These are phyloP conservation scores for Elaeagnus macrophylla DNA, from an alignment of 306 rosid genomes.

Conservation along the genomic window DNA sequence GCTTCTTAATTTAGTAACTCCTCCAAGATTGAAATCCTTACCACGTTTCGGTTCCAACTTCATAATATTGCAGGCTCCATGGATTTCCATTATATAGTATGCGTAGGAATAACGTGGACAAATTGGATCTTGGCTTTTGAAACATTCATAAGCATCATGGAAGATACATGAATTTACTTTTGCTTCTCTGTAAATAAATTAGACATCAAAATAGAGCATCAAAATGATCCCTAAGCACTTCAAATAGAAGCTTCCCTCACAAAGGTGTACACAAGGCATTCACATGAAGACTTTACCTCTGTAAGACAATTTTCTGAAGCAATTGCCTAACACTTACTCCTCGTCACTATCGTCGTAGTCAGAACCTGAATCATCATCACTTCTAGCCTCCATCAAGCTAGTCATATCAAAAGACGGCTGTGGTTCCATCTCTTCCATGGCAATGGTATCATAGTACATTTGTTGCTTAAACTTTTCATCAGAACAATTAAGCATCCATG, in stretches of 20 bases:
- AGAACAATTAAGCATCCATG: conserved; percentile 94
- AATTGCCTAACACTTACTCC: conserved; percentile 23
- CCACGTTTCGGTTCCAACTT: no score
- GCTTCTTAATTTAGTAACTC: no score
- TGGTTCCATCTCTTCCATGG: conserved; percentile 86
- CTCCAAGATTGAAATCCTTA: no score
- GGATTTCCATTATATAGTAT: no score
- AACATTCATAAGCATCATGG: no score
- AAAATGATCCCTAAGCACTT: conserved; percentile 3
- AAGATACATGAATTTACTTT: no score
- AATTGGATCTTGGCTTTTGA: no score
- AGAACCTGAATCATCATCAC: conserved; percentile 54
- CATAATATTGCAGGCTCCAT: no score
- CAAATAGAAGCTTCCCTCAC: conserved; percentile 18
- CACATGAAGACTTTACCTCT: conserved; percentile 11
- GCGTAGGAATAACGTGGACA: no score
- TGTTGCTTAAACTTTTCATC: conserved; percentile 80
- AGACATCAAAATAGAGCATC: neutral
- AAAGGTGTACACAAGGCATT: conserved; percentile 12
- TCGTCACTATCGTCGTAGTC: conserved; percentile 57
- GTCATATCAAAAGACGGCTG: conserved; percentile 64
- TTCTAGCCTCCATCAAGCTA: conserved; percentile 56
- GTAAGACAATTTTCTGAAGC: conserved; percentile 15
- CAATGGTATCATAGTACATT: conserved; percentile 84
- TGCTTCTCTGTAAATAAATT: neutral